A percentile compares a stretch with the other conserved stretches of the same genome.
phyloP scores from a whole-genome alignment of 208 protist species.

The Trypanosomatidae sp. region DNA sequence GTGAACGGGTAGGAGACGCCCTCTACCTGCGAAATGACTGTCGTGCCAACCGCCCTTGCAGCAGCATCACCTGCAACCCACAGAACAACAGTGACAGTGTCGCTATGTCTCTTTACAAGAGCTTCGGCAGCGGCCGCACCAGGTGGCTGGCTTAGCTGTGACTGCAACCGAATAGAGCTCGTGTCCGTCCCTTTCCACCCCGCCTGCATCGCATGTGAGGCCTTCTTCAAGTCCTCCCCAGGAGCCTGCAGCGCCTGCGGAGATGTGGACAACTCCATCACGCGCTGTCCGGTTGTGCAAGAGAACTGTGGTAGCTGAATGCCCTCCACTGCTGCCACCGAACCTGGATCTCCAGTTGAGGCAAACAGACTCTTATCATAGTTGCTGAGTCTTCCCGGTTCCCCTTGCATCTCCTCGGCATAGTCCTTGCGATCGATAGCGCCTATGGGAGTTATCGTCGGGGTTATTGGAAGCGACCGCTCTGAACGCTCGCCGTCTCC shows the following conservation, averaged over 20 bases:
- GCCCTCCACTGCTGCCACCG: neutral
- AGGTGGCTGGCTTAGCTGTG: too few relatives aligned
- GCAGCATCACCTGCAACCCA: constrained; percentile 10
- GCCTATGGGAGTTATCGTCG: neutral
- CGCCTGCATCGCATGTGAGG: too few relatives aligned
- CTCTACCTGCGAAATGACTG: neutral
- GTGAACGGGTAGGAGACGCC: too few relatives aligned
- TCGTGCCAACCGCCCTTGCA: neutral
- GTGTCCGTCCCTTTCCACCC: neutral
- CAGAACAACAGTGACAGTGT: constrained; percentile 21
- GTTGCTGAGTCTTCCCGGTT: neutral
- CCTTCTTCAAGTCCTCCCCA: neutral
- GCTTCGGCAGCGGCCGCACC: too few relatives aligned
- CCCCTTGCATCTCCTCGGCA: neutral
- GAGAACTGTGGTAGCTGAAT: neutral
- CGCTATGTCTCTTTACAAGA: neutral
- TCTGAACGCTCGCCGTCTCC: neutral
- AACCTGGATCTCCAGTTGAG: neutral
- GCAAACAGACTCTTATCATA: neutral
- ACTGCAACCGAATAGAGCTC: neutral
- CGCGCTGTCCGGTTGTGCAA: neutral
- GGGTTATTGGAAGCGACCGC: neutral
- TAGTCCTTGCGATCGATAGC: neutral
- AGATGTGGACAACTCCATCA: neutral
- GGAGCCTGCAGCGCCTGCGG: neutral